A percentile compares a stretch with the other conserved stretches of the same genome.
Evolutionary conservation across 2,329 filamentous ascomycete species (phyloP).

Genomic region (Meredithiella fracta): DNA sequence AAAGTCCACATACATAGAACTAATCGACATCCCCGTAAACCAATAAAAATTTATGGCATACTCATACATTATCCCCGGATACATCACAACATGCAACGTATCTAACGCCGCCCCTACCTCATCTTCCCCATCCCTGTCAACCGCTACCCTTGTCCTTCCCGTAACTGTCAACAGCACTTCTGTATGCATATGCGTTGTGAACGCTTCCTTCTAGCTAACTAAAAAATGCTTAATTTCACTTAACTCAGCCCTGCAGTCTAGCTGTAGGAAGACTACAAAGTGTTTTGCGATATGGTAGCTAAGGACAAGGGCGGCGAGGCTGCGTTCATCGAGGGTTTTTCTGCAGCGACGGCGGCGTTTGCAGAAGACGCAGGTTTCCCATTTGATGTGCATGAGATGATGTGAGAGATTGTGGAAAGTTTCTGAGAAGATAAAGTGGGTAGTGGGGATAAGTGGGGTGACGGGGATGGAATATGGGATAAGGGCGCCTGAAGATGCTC

Average conservation of each 20-base stretch:
- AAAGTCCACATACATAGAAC: no score
- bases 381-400: conserved; percentile 5
- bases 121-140: conserved; percentile 1
- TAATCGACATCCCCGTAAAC: no score
- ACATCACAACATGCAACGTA: no score
- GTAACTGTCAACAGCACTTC: no score
- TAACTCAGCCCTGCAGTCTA: no score
- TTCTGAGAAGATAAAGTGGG: not conserved
- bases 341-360: not conserved
- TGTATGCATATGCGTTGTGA: not conserved
- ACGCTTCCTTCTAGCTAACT: conserved; percentile 3
- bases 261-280: no score
- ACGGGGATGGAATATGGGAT: not conserved
- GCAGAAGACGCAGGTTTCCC: conserved; percentile 1
- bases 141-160: not conserved
- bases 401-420: not conserved
- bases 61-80: no score
- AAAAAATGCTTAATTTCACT: conserved; percentile 5
- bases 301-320: not conserved
- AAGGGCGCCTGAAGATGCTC: not conserved
- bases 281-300: no score
- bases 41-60: no score
- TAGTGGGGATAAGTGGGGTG: not conserved
- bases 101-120: not conserved
- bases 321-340: not conserved